These are phyloP conservation scores for Ballota nigra DNA, from an alignment of 257 asterid species.

Conservation along the genomic window DNA sequence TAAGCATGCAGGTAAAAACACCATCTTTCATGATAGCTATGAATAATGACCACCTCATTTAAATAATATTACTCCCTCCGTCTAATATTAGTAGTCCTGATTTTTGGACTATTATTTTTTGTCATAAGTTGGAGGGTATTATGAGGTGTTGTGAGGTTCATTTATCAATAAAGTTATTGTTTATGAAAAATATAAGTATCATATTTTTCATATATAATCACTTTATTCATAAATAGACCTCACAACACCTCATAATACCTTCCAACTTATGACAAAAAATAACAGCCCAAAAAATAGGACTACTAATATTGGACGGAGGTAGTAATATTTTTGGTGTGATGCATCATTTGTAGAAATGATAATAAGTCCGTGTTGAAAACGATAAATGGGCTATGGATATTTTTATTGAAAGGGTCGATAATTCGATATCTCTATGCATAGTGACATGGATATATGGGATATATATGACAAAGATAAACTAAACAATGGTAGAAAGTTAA, in stretches of 20 bases:
- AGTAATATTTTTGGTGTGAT: not conserved
- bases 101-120: no score
- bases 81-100: no score
- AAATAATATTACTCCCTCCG: not conserved
- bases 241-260: no score
- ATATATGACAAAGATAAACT: not conserved
- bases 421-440: not conserved
- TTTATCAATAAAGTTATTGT: no score
- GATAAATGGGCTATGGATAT: not conserved
- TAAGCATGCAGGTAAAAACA: slow-evolving; percentile 62
- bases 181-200: no score
- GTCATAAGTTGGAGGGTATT: no score
- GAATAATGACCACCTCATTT: not conserved
- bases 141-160: no score
- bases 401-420: not conserved
- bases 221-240: no score
- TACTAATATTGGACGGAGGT: no score
- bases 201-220: no score
- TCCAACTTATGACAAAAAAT: no score
- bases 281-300: no score
- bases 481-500: not conserved
- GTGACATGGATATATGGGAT: not conserved
- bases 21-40: not conserved
- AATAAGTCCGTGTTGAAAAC: slow-evolving; percentile 2
- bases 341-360: slow-evolving; percentile 5